These are phyloP conservation scores for Rhodotorula kratochvilovae DNA, from an alignment of 768 basidiomycete species.

Conservation along the genomic window DNA sequence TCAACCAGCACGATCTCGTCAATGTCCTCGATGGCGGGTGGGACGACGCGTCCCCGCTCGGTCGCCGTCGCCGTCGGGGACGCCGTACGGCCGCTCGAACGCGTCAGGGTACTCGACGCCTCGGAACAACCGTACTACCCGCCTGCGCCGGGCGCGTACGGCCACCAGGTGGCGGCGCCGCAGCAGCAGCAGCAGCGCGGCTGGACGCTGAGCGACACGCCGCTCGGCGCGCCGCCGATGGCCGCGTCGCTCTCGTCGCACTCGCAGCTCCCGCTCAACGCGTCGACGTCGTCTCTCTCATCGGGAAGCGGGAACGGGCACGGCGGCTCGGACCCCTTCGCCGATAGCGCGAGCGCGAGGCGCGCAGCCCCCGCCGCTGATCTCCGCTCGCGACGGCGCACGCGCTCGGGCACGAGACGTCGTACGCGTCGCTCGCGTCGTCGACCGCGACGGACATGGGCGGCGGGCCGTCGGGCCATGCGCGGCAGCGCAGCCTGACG, in stretches of 20 bases:
- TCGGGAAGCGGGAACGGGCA: not conserved
- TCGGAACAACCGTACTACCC: constrained; percentile 11
- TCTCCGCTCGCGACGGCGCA: not conserved
- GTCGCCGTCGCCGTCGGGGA: not conserved
- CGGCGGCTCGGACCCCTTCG: not conserved
- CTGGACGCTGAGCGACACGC: constrained; percentile 2
- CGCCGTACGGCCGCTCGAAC: not conserved
- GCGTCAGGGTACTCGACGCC: constrained; percentile 30
- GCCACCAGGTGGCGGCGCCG: not conserved
- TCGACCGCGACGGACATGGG: not conserved
- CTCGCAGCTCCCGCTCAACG: not conserved
- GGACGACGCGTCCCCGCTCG: constrained; percentile 21
- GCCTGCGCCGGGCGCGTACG: not conserved
- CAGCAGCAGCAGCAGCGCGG: not conserved
- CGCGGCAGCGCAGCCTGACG: not conserved
- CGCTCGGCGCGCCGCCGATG: not conserved
- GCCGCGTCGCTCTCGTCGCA: not conserved
- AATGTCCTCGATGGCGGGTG: constrained; percentile 35
- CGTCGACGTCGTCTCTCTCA: not conserved
- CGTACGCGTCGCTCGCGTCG: not conserved
- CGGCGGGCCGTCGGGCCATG: not conserved
- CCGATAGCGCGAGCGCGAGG: not conserved
- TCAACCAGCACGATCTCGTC: constrained; percentile 34
- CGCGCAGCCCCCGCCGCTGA: not conserved
- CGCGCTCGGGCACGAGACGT: not conserved